Evolutionary conservation across 805 yeast genomes (phyloP).

Genomic region (Saccharomyces cerevisiae): DNA sequence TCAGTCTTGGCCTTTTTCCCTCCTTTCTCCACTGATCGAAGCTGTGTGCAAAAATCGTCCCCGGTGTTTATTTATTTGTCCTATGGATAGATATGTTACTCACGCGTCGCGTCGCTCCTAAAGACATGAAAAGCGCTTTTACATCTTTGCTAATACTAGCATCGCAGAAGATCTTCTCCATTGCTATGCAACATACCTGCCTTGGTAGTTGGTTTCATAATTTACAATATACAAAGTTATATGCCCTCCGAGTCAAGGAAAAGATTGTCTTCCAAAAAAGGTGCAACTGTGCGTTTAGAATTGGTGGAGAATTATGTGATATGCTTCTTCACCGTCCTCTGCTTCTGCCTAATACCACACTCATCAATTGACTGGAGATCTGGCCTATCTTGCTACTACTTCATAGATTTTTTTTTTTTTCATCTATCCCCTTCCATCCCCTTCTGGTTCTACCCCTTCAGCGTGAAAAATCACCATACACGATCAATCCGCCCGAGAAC

Average conservation of each 20-base stretch:
- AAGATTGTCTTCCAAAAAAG: too few species aligned
- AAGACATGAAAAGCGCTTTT: not conserved
- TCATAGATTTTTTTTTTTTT: not conserved
- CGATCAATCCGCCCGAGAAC: not conserved
- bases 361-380: not conserved
- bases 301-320: not conserved
- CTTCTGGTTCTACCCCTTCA: not conserved
- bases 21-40: not conserved
- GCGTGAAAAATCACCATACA: not conserved
- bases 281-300: not conserved
- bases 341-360: too few species aligned
- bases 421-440: not conserved
- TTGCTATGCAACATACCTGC: not conserved
- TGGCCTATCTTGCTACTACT: not conserved
- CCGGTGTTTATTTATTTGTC: not conserved
- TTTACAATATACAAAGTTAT: too few species aligned
- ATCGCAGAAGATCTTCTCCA: not conserved
- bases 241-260: not conserved
- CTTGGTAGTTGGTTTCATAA: not conserved
- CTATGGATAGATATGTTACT: not conserved
- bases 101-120: not conserved
- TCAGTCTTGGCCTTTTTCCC: not conserved
- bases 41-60: not conserved
- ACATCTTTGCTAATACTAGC: not conserved
- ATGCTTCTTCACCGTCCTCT: not conserved